phyloP scores from a whole-genome alignment of 495 filamentous ascomycete genomes.

The Immersiella caudata region DNA sequence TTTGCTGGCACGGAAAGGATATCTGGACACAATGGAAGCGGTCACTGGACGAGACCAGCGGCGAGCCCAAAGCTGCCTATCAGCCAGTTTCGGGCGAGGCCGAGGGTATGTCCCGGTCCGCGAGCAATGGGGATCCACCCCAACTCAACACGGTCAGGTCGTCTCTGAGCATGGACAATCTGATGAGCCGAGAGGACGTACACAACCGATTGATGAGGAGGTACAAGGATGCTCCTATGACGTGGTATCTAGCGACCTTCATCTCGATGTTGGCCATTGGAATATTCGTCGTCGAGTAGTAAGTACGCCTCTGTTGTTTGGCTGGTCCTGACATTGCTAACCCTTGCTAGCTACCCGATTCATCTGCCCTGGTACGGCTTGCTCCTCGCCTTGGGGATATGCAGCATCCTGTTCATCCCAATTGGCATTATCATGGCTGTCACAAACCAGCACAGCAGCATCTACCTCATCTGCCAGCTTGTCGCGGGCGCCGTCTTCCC shows the following conservation, averaged over 20 bases:
- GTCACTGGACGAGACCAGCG: conserved; percentile 52
- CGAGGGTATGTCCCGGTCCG: conserved; percentile 18
- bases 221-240: conserved; percentile 73
- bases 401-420: conserved; percentile 72
- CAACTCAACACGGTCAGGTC: conserved; percentile 33
- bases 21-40: conserved; percentile 70
- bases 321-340: neutral
- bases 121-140: conserved; percentile 13
- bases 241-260: conserved; percentile 75
- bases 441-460: conserved; percentile 78
- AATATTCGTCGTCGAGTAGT: conserved; percentile 84
- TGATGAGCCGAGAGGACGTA: conserved; percentile 70
- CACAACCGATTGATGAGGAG: conserved; percentile 76
- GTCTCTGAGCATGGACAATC: conserved; percentile 53
- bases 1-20: conserved; percentile 74
- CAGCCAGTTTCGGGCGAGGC: conserved; percentile 42
- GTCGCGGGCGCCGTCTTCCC: conserved; percentile 78
- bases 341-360: conserved; percentile 63
- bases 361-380: conserved; percentile 79
- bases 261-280: conserved; percentile 70
- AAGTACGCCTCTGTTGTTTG: conserved; percentile 30
- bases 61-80: conserved; percentile 48
- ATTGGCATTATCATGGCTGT: conserved; percentile 86
- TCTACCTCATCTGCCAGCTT: conserved; percentile 82
- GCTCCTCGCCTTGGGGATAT: conserved; percentile 72